Percentiles rank a stretch among this genome's conserved stretches.
Conservation (phyloP, 768 basidiomycete genomes). For the Piloderma croceum region DNA sequence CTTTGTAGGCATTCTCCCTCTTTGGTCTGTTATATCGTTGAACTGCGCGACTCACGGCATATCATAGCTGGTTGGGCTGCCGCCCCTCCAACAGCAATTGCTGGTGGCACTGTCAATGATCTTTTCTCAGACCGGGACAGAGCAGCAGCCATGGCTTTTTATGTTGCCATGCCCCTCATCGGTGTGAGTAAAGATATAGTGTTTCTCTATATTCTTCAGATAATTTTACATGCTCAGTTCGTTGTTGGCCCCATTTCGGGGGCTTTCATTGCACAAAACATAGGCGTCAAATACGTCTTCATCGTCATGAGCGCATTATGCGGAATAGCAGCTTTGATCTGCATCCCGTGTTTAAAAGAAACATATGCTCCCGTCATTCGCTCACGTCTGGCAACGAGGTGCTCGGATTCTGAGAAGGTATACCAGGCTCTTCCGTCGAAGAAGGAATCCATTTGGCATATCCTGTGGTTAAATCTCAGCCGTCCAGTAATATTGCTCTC, state of each 20-base stretch:
- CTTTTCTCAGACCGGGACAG: constrained; percentile 52
- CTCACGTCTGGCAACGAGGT: constrained; percentile 24
- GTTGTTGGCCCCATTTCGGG: constrained; percentile 48
- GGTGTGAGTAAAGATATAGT: too few relatives aligned
- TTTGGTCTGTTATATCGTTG: too few relatives aligned
- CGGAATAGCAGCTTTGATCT: constrained; percentile 32
- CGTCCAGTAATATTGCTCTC: constrained; percentile 52
- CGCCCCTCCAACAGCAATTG: constrained; percentile 48
- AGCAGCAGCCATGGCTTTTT: constrained; percentile 54
- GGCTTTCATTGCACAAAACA: constrained; percentile 43
- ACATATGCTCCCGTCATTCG: constrained; percentile 54
- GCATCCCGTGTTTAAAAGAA: constrained; percentile 46
- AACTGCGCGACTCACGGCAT: background rate
- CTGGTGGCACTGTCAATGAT: constrained; percentile 49
- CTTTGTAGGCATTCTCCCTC: constrained; percentile 48
- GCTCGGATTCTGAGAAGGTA: constrained; percentile 33
- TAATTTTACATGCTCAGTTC: too few relatives aligned
- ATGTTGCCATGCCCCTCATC: constrained; percentile 47
- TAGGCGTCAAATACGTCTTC: constrained; percentile 49
- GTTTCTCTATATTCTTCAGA: too few relatives aligned
- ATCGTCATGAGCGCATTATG: constrained; percentile 35
- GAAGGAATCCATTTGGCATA: constrained; percentile 23
- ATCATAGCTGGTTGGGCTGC: constrained; percentile 49
- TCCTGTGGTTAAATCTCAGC: constrained; percentile 44
- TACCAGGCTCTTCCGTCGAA: constrained; percentile 20